Conservation (phyloP, 1,284 basidiomycete species). For the Cystobasidium slooffiae region DNA sequence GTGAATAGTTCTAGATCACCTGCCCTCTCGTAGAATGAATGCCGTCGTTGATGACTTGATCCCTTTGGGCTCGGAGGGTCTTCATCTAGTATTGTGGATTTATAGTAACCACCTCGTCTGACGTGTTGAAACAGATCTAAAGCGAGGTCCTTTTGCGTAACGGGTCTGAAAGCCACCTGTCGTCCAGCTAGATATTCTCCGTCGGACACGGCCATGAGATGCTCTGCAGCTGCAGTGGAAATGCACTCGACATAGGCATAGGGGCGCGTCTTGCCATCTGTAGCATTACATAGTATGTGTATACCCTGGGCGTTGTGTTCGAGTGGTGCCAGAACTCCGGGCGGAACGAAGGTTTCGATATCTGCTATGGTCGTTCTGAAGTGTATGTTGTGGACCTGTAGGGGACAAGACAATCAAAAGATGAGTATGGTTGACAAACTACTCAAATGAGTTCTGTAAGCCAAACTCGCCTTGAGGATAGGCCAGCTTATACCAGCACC, state of each 20-base stretch:
- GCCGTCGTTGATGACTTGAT: neutral
- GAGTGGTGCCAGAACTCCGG: conserved; percentile 12
- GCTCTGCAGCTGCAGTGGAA: conserved; percentile 20
- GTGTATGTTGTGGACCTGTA: conserved; percentile 28
- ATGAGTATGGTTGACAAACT: neutral
- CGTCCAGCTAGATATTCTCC: conserved; percentile 14
- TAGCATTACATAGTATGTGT: conserved; percentile 16
- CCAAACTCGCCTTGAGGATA: conserved; percentile 22
- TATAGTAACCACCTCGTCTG: neutral
- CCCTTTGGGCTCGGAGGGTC: neutral
- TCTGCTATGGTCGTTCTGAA: conserved; percentile 31
- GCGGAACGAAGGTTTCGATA: conserved; percentile 21
- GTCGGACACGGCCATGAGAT: neutral
- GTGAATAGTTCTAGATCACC: neutral
- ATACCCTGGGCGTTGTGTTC: conserved; percentile 21
- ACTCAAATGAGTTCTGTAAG: neutral
- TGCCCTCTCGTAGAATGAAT: neutral
- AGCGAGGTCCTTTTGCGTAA: conserved; percentile 28
- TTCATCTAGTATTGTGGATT: neutral
- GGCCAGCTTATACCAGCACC: conserved; percentile 35
- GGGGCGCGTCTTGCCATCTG: conserved; percentile 20
- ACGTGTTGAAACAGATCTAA: conserved; percentile 13
- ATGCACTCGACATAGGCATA: conserved; percentile 39
- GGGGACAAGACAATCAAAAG: neutral
- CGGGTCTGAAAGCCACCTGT: conserved; percentile 17